These are phyloP conservation scores for Leptomonas pyrrhocoris DNA, from an alignment of 208 protist genomes.

Conservation along the genomic window DNA sequence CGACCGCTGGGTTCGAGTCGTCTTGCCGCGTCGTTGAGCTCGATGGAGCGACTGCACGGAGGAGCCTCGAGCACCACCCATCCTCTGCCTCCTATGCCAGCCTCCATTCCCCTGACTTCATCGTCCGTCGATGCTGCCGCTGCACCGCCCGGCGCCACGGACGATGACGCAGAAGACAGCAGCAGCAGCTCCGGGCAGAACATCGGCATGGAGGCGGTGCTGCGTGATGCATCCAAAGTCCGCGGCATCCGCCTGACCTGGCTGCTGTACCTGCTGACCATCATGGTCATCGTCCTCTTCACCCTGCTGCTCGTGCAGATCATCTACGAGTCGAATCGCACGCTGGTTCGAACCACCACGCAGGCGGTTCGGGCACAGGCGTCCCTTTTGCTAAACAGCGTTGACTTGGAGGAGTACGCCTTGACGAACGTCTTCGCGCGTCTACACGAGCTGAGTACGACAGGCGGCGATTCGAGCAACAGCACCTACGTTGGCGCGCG, in stretches of 20 bases:
- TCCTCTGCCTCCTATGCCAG: background rate
- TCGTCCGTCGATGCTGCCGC: background rate
- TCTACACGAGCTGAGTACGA: constrained; percentile 4
- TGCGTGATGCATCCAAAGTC: constrained; percentile 54
- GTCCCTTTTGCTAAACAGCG: constrained; percentile 27
- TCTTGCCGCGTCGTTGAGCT: background rate
- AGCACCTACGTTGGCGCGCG: background rate
- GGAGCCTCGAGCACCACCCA: background rate
- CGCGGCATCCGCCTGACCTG: constrained; percentile 70
- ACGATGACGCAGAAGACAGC: constrained; percentile 2
- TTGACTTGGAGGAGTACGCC: constrained; percentile 23
- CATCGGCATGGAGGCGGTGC: constrained; percentile 51
- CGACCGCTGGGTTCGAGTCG: background rate
- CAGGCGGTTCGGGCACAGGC: constrained; percentile 42
- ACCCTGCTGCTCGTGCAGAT: constrained; percentile 56
- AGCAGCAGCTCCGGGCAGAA: constrained; percentile 10
- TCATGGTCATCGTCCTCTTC: constrained; percentile 64
- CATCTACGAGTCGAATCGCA: constrained; percentile 52
- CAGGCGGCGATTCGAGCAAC: background rate
- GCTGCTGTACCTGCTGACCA: constrained; percentile 64
- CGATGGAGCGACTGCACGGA: constrained; percentile 7
- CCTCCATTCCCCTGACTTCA: background rate
- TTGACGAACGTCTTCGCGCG: constrained; percentile 24
- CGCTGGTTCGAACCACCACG: constrained; percentile 36
- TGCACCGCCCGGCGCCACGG: background rate